These are phyloP conservation scores for Colletotrichum agaves DNA, from an alignment of 2,329 filamentous ascomycete species.

Conservation along the genomic window DNA sequence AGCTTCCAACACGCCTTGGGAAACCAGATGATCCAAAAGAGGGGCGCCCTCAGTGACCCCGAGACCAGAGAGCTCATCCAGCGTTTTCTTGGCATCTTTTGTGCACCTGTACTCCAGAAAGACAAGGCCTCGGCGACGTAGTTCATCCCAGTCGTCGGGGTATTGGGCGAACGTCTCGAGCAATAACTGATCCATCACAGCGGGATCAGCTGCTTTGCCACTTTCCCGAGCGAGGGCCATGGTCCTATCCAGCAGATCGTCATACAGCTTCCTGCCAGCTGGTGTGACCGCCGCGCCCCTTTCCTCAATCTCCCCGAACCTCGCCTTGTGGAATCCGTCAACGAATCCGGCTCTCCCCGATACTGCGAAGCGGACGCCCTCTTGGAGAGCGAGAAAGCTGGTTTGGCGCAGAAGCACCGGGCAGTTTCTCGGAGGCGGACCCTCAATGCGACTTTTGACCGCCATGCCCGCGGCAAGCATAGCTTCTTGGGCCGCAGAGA, in stretches of 20 bases:
- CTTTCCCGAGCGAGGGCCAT: constrained; percentile 35
- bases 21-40: constrained; percentile 47
- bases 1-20: constrained; percentile 46
- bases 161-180: constrained; percentile 48
- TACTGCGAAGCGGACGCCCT: constrained; percentile 53
- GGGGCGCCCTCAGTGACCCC: no score
- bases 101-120: constrained; percentile 50
- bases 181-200: constrained; percentile 36
- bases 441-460: constrained; percentile 62
- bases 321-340: constrained; percentile 56
- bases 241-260: constrained; percentile 50
- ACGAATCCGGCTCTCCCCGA: constrained; percentile 28
- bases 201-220: neutral
- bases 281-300: constrained; percentile 61
- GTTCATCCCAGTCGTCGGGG: constrained; percentile 54
- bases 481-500: constrained; percentile 53
- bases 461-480: constrained; percentile 55
- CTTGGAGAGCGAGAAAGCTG: constrained; percentile 63
- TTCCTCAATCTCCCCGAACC: constrained; percentile 65
- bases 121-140: constrained; percentile 50
- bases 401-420: constrained; percentile 63
- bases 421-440: constrained; percentile 56
- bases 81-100: neutral
- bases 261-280: constrained; percentile 57
- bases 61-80: neutral